Conservation (phyloP, 345 rosid species). For the Salix viminalis region DNA sequence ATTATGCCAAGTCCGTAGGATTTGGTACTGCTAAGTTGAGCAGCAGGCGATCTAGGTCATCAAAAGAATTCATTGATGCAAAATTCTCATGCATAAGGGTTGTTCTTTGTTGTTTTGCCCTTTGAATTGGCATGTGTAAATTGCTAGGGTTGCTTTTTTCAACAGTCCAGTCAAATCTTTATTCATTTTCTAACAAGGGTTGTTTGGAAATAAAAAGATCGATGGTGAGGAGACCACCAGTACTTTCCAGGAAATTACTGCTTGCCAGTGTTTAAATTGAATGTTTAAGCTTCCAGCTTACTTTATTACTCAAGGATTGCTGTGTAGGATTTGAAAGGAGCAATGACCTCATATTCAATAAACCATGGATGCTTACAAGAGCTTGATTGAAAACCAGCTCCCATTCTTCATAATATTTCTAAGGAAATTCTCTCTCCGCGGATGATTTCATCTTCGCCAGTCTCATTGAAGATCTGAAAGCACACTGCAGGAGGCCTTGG, state of each 20-base stretch:
- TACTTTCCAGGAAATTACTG: no score
- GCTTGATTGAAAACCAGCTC: constrained; percentile 18
- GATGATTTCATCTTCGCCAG: not conserved
- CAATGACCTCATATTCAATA: not conserved
- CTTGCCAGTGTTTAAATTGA: no score
- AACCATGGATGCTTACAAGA: constrained; percentile 9
- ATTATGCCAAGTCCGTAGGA: constrained; percentile 75
- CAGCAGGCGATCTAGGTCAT: constrained; percentile 81
- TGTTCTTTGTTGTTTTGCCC: no score
- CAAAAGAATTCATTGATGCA: constrained; percentile 90
- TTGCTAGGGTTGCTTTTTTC: no score
- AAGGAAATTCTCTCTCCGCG: not conserved
- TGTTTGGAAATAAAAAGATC: no score
- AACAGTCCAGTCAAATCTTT: no score
- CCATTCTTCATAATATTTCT: constrained; percentile 11
- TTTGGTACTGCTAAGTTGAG: constrained; percentile 92
- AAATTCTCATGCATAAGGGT: constrained; percentile 89
- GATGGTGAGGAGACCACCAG: no score
- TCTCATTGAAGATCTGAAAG: not conserved
- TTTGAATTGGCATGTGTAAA: no score
- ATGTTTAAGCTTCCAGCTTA: no score
- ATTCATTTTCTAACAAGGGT: no score
- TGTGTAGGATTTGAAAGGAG: not conserved
- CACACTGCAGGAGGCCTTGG: not conserved
- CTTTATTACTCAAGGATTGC: not conserved